phyloP scores from a whole-genome alignment of 331 rosid species.

The Spiraea crenata region DNA sequence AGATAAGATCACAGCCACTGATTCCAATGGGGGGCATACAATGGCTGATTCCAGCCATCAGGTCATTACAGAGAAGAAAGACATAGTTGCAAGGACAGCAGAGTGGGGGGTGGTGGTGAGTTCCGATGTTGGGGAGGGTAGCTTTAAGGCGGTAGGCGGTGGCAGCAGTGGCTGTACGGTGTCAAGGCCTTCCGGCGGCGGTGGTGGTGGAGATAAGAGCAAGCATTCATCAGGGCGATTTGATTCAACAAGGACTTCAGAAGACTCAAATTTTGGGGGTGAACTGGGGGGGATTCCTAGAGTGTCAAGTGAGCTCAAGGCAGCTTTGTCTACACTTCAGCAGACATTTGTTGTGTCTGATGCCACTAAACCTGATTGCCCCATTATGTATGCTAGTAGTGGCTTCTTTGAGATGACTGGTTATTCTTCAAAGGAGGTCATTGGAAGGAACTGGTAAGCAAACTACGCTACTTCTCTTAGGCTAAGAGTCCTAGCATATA shows the following conservation, averaged over 20 bases:
- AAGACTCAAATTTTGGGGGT: slow-evolving; percentile 41
- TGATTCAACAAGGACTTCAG: slow-evolving; percentile 57
- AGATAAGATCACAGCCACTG: slow-evolving; percentile 5
- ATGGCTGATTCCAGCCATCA: slow-evolving; percentile 17
- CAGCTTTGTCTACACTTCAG: slow-evolving; percentile 69
- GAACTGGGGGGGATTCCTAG: slow-evolving; percentile 54
- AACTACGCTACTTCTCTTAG: neutral
- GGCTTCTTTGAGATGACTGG: slow-evolving; percentile 94
- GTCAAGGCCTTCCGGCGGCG: slow-evolving; percentile 20
- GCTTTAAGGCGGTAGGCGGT: slow-evolving; percentile 32
- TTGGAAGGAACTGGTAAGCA: slow-evolving; percentile 91
- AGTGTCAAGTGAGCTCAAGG: slow-evolving; percentile 78
- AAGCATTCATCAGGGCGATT: slow-evolving; percentile 39
- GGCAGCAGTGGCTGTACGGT: slow-evolving; percentile 19
- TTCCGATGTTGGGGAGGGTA: slow-evolving; percentile 41
- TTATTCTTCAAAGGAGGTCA: slow-evolving; percentile 74
- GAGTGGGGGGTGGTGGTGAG: slow-evolving; percentile 82
- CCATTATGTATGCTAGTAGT: slow-evolving; percentile 87
- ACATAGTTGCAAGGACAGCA: slow-evolving; percentile 67
- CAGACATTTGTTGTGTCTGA: slow-evolving; percentile 98
- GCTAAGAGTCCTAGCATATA: no score
- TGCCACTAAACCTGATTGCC: slow-evolving; percentile 90
- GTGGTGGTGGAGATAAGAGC: slow-evolving; percentile 33
- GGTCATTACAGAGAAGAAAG: slow-evolving; percentile 43
- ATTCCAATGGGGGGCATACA: neutral